These are phyloP conservation scores for Plasmodium inui DNA, from an alignment of 169 alveolate genomes.

Conservation along the genomic window DNA sequence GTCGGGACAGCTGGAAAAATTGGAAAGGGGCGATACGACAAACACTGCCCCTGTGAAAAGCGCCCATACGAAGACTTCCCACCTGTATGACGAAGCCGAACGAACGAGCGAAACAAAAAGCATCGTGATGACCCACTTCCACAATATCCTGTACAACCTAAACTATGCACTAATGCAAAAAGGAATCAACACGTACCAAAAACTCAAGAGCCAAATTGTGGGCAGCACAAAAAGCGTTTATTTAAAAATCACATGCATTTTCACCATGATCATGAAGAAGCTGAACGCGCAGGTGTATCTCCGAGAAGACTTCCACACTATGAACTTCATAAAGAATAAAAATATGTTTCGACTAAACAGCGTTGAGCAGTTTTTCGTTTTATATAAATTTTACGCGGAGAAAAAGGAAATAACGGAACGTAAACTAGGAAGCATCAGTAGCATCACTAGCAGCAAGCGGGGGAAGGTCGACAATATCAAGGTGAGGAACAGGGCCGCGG, in stretches of 20 bases:
- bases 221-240: constrained; percentile 24
- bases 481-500: neutral
- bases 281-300: constrained; percentile 7
- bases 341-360: neutral
- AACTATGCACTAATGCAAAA: constrained; percentile 30
- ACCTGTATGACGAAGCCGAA: neutral
- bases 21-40: neutral
- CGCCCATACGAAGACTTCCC: neutral
- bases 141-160: constrained; percentile 45
- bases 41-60: neutral
- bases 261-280: constrained; percentile 36
- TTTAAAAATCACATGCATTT: constrained; percentile 13
- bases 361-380: constrained; percentile 31
- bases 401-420: neutral
- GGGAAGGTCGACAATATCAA: neutral
- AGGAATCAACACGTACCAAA: constrained; percentile 28
- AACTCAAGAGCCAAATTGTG: constrained; percentile 28
- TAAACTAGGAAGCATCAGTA: neutral
- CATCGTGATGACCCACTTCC: neutral
- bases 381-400: constrained; percentile 29
- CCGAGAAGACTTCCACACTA: neutral
- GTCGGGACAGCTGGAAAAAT: neutral
- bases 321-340: constrained; percentile 9
- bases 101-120: neutral
- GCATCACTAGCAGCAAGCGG: neutral